A percentile compares a stretch with the other conserved stretches of the same genome.
Conservation (phyloP, 306 rosid species). For the Oxytropis ochrocephala region DNA sequence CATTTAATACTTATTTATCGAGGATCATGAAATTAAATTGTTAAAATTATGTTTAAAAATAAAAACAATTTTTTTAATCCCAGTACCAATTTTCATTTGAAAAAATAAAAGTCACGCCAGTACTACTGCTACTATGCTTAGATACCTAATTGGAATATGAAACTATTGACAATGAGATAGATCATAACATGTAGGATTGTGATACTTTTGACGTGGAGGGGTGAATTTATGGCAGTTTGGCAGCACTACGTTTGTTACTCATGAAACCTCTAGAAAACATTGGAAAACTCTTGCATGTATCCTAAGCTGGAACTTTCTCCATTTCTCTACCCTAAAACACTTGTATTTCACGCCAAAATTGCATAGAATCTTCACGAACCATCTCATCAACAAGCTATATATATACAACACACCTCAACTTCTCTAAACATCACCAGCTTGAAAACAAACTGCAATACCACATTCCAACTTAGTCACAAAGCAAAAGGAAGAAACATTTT, state of each 20-base stretch:
- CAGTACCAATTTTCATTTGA: too few species aligned
- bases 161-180: too few species aligned
- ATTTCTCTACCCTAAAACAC: not conserved
- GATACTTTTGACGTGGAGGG: too few species aligned
- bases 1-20: too few species aligned
- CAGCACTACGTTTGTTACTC: not conserved
- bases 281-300: constrained; percentile 22
- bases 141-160: too few species aligned
- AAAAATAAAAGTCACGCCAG: too few species aligned
- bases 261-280: constrained; percentile 31
- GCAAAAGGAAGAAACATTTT: not conserved
- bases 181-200: too few species aligned
- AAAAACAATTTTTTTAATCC: too few species aligned
- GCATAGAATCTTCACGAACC: constrained; percentile 28
- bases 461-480: not conserved
- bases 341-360: not conserved
- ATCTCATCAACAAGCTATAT: not conserved
- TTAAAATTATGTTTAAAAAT: too few species aligned
- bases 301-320: constrained; percentile 32
- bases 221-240: not conserved
- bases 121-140: too few species aligned
- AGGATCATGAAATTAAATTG: too few species aligned
- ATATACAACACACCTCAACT: not conserved
- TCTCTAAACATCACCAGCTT: not conserved
- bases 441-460: not conserved